Evolutionary conservation across 768 basidiomycete species (phyloP).

Genomic region (Macrolepiota dolichaula): DNA sequence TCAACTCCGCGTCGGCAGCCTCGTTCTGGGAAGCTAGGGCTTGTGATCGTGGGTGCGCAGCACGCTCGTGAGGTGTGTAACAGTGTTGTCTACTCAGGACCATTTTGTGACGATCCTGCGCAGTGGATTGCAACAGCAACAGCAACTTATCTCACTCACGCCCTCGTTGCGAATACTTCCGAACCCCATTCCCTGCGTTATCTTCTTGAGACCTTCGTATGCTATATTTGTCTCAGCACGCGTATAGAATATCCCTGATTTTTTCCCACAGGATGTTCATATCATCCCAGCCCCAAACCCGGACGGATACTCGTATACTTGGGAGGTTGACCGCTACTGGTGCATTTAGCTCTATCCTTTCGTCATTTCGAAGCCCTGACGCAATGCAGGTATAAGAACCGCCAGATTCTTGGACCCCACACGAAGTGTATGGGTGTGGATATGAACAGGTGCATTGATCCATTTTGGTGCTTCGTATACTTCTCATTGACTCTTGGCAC

Average conservation of each 20-base stretch:
- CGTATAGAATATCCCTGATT: conserved; percentile 5
- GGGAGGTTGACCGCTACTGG: conserved; percentile 70
- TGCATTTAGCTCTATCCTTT: conserved; percentile 10
- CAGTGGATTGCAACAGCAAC: conserved; percentile 83
- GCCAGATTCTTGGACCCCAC: conserved; percentile 46
- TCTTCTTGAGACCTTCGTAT: conserved; percentile 54
- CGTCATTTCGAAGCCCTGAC: background rate
- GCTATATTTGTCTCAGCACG: conserved; percentile 15
- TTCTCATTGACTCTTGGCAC: background rate
- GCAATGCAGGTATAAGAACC: conserved; percentile 61
- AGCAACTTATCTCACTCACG: conserved; percentile 69
- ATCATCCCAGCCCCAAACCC: conserved; percentile 68
- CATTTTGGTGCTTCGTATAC: background rate
- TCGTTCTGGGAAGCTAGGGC: conserved; percentile 38
- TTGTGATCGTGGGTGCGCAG: conserved; percentile 70
- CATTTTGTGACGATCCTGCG: background rate
- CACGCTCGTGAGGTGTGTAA: conserved; percentile 68
- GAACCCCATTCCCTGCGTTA: conserved; percentile 42
- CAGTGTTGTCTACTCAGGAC: background rate
- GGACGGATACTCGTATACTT: conserved; percentile 74
- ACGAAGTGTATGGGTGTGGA: conserved; percentile 67
- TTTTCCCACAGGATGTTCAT: conserved; percentile 51
- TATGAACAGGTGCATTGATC: conserved; percentile 58
- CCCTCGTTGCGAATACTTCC: conserved; percentile 49
- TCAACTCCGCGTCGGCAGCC: background rate